These are phyloP conservation scores for Trichocladium antarcticum DNA, from an alignment of 495 filamentous ascomycete genomes.

Conservation along the genomic window DNA sequence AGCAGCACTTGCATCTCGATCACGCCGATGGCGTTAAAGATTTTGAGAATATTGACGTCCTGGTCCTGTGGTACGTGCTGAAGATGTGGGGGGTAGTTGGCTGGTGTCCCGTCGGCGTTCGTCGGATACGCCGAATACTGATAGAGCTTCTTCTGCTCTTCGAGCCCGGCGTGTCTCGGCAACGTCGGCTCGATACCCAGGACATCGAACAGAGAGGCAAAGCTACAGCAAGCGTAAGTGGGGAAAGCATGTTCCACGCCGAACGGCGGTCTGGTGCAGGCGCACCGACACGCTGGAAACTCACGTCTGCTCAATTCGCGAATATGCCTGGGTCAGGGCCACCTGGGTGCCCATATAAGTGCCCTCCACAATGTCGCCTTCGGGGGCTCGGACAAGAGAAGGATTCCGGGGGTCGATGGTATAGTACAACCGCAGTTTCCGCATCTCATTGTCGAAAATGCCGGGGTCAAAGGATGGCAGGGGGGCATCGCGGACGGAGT, in stretches of 20 bases:
- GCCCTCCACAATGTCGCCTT: constrained; percentile 22
- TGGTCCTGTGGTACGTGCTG: constrained; percentile 22
- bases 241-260: not conserved
- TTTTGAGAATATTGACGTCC: constrained; percentile 12
- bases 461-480: constrained; percentile 26
- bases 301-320: constrained; percentile 31
- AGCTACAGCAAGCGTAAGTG: constrained; percentile 16
- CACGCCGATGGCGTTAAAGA: constrained; percentile 28
- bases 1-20: constrained; percentile 26
- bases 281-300: not conserved
- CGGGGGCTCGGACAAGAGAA: constrained; percentile 9
- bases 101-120: constrained; percentile 18
- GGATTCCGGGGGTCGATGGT: constrained; percentile 19
- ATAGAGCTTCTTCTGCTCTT: constrained; percentile 26
- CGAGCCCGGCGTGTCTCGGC: constrained; percentile 21
- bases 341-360: constrained; percentile 32
- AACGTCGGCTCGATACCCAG: constrained; percentile 27
- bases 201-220: constrained; percentile 29
- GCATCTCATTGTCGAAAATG: constrained; percentile 25
- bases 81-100: constrained; percentile 30
- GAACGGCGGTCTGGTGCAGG: not conserved
- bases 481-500: constrained; percentile 15
- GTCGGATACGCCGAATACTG: constrained; percentile 21
- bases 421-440: constrained; percentile 21
- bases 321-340: constrained; percentile 32